phyloP scores from a whole-genome alignment of 371 early-diverging fungal species.

The Vittaforma corneae region DNA sequence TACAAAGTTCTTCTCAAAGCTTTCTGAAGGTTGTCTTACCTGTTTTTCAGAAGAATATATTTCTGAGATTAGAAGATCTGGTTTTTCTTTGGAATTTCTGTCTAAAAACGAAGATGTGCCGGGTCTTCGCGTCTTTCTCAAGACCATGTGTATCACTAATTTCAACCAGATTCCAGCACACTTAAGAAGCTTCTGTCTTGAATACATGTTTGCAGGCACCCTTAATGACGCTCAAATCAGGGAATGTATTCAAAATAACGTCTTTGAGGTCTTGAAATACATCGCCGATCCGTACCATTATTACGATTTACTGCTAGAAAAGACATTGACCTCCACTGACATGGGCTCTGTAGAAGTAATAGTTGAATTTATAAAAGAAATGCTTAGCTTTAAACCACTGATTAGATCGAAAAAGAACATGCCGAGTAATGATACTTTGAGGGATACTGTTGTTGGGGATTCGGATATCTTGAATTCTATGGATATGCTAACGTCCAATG shows the following conservation, averaged over 20 bases:
- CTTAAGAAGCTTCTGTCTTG: background rate
- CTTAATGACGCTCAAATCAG: background rate
- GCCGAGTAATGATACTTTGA: background rate
- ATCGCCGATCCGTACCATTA: background rate
- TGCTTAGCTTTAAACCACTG: background rate
- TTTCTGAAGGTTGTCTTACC: slow-evolving; percentile 41
- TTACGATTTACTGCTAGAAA: slow-evolving; percentile 8
- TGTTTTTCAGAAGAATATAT: slow-evolving; percentile 33
- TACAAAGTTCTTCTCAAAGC: slow-evolving; percentile 7
- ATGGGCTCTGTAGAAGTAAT: background rate
- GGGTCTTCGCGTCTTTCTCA: background rate
- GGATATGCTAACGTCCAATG: background rate
- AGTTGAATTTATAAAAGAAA: background rate
- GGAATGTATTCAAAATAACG: slow-evolving; percentile 1
- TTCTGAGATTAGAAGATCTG: background rate
- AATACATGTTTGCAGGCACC: background rate
- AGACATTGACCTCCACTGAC: background rate
- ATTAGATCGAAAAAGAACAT: background rate
- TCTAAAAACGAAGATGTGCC: background rate
- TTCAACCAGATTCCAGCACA: background rate
- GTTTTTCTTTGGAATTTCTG: slow-evolving; percentile 2
- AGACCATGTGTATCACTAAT: background rate
- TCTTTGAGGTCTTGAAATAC: background rate
- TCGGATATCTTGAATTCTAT: background rate
- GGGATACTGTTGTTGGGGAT: background rate